Conservation (phyloP, 495 filamentous ascomycete species). For the Podospora appendiculata region DNA sequence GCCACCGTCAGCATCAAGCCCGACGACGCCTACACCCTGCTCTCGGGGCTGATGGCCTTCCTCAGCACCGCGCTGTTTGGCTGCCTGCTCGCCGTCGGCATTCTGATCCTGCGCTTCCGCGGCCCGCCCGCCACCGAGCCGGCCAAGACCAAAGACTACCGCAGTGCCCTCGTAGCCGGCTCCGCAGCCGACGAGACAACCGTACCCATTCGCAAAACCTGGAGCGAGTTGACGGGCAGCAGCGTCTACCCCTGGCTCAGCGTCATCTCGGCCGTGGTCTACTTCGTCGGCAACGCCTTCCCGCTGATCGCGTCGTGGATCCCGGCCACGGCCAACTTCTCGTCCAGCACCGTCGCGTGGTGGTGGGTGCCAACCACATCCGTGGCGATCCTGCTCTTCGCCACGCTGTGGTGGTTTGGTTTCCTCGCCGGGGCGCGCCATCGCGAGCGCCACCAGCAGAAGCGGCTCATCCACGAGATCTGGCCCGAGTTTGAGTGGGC, state of each 20-base stretch:
- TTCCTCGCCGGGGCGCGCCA: constrained; percentile 5
- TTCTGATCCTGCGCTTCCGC: constrained; percentile 23
- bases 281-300: constrained; percentile 10
- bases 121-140: constrained; percentile 14
- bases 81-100: constrained; percentile 23
- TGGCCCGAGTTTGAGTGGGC: constrained; percentile 12
- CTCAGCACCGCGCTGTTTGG: constrained; percentile 19
- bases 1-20: constrained; percentile 17
- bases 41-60: constrained; percentile 24
- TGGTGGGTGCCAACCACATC: constrained; percentile 21
- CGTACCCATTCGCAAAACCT: constrained; percentile 1
- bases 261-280: background rate
- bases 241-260: constrained; percentile 3
- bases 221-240: constrained; percentile 4
- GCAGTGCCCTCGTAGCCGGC: background rate
- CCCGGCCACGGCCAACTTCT: constrained; percentile 7
- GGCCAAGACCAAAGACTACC: background rate
- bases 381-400: background rate
- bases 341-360: constrained; percentile 5
- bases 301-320: constrained; percentile 14
- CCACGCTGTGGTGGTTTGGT: constrained; percentile 6
- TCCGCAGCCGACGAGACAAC: background rate
- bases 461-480: constrained; percentile 4
- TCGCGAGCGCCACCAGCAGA: constrained; percentile 1
- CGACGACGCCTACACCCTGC: constrained; percentile 21